Evolutionary conservation across 441 rosid species (phyloP), one percentile per base, ranked within the genome.

Genomic region (Raphanus hybrid): DNA sequence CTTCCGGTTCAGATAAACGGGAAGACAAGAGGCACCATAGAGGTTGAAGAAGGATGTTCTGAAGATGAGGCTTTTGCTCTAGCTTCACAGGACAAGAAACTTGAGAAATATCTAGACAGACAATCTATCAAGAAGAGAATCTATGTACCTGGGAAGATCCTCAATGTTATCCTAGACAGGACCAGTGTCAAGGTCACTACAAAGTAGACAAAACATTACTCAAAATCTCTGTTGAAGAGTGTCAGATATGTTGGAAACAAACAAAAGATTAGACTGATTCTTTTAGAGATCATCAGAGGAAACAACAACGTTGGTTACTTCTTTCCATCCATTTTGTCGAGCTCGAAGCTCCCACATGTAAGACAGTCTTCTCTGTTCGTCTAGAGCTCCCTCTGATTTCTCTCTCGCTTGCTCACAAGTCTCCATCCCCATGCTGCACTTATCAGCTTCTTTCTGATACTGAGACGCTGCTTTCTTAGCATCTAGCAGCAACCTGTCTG

Each of bases 1-100:
- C 88, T 96, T 34, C 98, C 98, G 9, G 91, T 96, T 81, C 99
- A 96, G 90, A 92, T 96, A 79, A 96, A 93, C 20, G 99, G 99
- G 71, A 96, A 89, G 87, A 96, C 90, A 6, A 82, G 97, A 85
- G 99, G 99, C 65, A 90, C 98, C 68, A 86, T 96, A 77, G 86
- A 85, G 80, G 88, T 96, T 3, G 93, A 90, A 84, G 88, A 90
- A 88, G 97, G 90, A 39, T 92, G 95, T 72, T 82, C 92, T 4
- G 98, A 93, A 86, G 97, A 90, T 54, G 90, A 92, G 54, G 99
- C 94, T 48, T 90, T 96, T 67, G 64, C 63, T 70, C 57, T 89
- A 81, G 97, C 93, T 65, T 81, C 78, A 8, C 75, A 81, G 74
- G 96, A 96, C 39, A 85, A 81, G 75, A 92, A 91, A 67, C 88